Base-by-base conservation (phyloP, 1,139 yeast species). In the Nakaseomyces bracarensis region DNA sequence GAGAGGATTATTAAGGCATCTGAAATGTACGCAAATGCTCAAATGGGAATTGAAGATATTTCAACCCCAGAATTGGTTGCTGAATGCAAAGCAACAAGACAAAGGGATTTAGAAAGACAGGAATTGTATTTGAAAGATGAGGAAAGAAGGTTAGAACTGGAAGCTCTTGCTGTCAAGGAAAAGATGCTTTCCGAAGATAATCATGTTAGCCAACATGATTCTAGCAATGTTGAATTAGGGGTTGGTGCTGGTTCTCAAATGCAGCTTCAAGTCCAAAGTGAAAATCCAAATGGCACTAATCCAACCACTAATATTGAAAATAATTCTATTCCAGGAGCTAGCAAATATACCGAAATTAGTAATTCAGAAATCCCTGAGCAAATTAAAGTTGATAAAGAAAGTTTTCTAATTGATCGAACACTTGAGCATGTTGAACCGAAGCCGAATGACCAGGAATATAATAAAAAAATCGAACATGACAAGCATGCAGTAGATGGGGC, bases 21-120 rank as follows among this genome's bases (percentile, higher is more conserved):
- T 47, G 98, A 93, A 63, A 87, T 93, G 97, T 74, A 77, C 57
- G 94, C 97, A 8, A 89, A 91, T 65, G 96, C 96, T 0, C 95
- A 87, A 62, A 94, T 93, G 58, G 95, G 93, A 9, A 74, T 91
- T 42, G 98, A 93, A 54, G 99, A 93, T 49, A 79, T 89, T 52
- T 77, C 82, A 38, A 72, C 76, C 29, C 79, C 87, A 1, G 85
- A 77, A 42, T 82, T 91, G 49, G 61, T 81, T 35, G 73, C 73
- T 44, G 85, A 89, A 40, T 91, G 97, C 67, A 79, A 74, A 49
- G 82, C 77, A 26, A 70, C 89, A 59, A 74, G 83, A 44, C 71
- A 67, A 42, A 72, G 97, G 47, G 96, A 89, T 57, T 56, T 71
- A 35, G 64, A 65, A 36, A 73, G 79, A 50, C 79, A 77, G 47